Conservation (phyloP, 352 stramenopile genomes). For the Pythium rishiriense region DNA sequence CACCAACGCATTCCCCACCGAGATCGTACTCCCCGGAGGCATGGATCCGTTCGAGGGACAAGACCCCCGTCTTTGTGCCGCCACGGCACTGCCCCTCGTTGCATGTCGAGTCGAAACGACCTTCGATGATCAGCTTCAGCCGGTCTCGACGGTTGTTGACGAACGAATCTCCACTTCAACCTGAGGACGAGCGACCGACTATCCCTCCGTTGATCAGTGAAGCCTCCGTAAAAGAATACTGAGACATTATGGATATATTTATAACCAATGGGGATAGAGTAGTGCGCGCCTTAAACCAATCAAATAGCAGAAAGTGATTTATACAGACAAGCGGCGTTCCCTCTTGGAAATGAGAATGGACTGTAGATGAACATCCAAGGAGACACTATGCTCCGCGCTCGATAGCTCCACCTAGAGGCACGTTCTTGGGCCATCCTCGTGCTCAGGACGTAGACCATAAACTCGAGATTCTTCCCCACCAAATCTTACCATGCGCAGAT, state of each 20-base stretch:
- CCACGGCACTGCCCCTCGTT: neutral
- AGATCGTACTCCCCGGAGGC: conserved; percentile 58
- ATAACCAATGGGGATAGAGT: neutral
- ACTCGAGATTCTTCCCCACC: conserved; percentile 4
- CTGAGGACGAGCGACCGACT: neutral
- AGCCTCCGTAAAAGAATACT: neutral
- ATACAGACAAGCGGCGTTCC: neutral
- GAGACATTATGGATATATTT: neutral
- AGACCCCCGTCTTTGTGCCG: neutral
- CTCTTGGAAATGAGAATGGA: conserved; percentile 13
- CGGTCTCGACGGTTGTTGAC: conserved; percentile 3
- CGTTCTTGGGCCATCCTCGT: neutral
- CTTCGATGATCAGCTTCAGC: conserved; percentile 24
- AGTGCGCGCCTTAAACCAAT: conserved; percentile 12
- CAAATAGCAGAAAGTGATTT: conserved; percentile 2
- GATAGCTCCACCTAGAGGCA: neutral
- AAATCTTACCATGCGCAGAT: conserved; percentile 14
- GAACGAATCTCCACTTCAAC: conserved; percentile 3
- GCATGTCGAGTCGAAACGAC: conserved; percentile 13
- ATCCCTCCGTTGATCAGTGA: too few relatives aligned
- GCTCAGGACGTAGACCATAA: neutral
- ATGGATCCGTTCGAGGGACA: conserved; percentile 40
- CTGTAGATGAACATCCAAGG: neutral
- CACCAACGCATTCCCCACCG: conserved; percentile 50
- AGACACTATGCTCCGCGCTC: neutral